Conservation (phyloP, 331 rosid genomes). For the Ulmus americana region DNA sequence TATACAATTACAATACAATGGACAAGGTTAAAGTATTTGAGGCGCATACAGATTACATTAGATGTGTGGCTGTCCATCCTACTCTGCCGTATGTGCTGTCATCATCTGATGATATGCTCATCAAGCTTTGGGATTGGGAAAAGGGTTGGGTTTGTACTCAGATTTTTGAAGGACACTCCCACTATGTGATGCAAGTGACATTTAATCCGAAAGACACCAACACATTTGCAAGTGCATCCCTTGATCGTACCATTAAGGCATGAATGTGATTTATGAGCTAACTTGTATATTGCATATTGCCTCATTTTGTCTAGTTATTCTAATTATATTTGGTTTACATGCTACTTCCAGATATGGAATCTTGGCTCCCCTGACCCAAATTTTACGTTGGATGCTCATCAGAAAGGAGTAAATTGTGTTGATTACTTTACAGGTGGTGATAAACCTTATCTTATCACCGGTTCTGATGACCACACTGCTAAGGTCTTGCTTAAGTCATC, state of each 20-base stretch:
- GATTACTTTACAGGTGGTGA: conserved; percentile 99
- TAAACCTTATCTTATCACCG: conserved; percentile 90
- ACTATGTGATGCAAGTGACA: conserved; percentile 99
- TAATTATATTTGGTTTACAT: conserved; percentile 20
- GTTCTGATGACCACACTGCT: conserved; percentile 99
- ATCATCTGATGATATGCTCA: conserved; percentile 71
- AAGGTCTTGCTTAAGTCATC: conserved; percentile 50
- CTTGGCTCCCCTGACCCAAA: conserved; percentile 98
- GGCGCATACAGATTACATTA: conserved; percentile 62
- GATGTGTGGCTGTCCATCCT: conserved; percentile 71
- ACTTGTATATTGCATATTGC: conserved; percentile 8
- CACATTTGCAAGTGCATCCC: conserved; percentile 99
- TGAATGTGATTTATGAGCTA: conserved; percentile 14
- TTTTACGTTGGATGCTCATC: conserved; percentile 98
- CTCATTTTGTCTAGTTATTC: conserved; percentile 6
- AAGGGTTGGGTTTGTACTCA: conserved; percentile 88
- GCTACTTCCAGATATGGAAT: conserved; percentile 79
- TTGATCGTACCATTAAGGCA: conserved; percentile 99
- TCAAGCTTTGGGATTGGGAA: conserved; percentile 75
- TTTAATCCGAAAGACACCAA: conserved; percentile 98
- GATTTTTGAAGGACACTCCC: conserved; percentile 98
- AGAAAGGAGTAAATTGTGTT: conserved; percentile 95
- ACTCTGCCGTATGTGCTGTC: conserved; percentile 64
- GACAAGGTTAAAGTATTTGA: conserved; percentile 58
- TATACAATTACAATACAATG: conserved; percentile 68